Percentiles rank a stretch among this genome's conserved stretches.
Evolutionary conservation across 2,329 filamentous ascomycete species (phyloP).

Genomic region (Colletotrichum somersetense): DNA sequence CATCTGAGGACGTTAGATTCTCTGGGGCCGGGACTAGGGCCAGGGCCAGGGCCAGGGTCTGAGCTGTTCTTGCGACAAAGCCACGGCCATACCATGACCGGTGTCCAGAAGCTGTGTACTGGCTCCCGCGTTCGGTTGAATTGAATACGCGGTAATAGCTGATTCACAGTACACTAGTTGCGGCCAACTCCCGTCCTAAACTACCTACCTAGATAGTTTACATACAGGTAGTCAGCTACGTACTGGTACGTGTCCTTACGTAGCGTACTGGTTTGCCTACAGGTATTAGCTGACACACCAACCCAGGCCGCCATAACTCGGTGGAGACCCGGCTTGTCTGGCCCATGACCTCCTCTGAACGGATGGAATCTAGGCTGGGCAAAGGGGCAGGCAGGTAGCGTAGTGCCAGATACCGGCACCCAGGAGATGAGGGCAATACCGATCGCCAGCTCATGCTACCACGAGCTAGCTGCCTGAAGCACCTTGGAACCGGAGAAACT

Average conservation of each 20-base stretch:
- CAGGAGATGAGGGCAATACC: not conserved
- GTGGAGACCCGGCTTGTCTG: not conserved
- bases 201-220: too few relatives aligned
- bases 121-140: slow-evolving; percentile 25
- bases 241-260: not conserved
- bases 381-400: not conserved
- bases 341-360: not conserved
- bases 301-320: not conserved
- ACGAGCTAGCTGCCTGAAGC: slow-evolving; percentile 4
- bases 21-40: slow-evolving; percentile 28
- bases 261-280: not conserved
- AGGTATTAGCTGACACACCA: not conserved
- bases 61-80: slow-evolving; percentile 19
- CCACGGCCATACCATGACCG: slow-evolving; percentile 20
- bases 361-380: too few relatives aligned
- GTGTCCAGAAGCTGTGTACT: slow-evolving; percentile 21
- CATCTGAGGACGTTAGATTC: slow-evolving; percentile 32
- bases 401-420: not conserved
- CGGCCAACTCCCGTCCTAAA: not conserved
- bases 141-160: not conserved
- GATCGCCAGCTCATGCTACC: not conserved
- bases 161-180: not conserved
- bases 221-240: too few relatives aligned
- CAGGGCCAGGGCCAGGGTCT: slow-evolving; percentile 11
- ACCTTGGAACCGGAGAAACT: not conserved